Base-by-base conservation (phyloP, 208 protist genomes). In the Acanthamoeba sp. region DNA sequence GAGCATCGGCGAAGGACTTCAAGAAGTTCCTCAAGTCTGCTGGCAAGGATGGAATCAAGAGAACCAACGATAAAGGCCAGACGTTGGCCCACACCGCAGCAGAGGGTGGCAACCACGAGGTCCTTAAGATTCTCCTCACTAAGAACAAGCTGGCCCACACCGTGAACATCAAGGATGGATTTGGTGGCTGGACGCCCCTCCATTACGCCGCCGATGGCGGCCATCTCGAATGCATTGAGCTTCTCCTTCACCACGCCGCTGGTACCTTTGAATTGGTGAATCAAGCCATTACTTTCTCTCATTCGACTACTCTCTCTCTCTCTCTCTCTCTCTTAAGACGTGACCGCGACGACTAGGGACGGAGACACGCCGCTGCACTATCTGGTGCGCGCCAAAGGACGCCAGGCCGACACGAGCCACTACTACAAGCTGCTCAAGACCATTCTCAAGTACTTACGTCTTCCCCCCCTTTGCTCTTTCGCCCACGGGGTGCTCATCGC, bases 181-280 rank as follows among this genome's bases (percentile, higher is more conserved):
- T 40, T 24, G 59, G 59, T 9, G 71, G 71, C 34, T 91, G 84
- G 84, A 91, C 84, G 10, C 84, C 84, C 84, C 84, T 91, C 5
- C 84, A 91, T 50, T 91, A 69, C 34, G 84, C 84, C n/a, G 36
- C 84, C 50, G 32, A 69, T 22, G 32, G 59, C 9, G 50, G 36
- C 84, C 29, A 91, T 34, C 50, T 91, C 36, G 84, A 66, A 24
- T 62, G 50, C 36, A 4, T 91, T 20, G 50, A 59, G 14, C 22
- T 73, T 24, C 59, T 91, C 55, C 27, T 91, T 24, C 7, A 12
- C 22, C 52, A 91, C 3, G 59, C 50, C 16, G 84, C 84, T 69
- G 84, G 84, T 91, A 69, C 29, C 20, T 85, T 62, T 88, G 12
- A 10, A 24, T 88, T 10, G 6, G 3, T 6, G 24, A 14, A 29